Base-by-base conservation (phyloP, 2,329 filamentous ascomycete species). In the Exserohilum turcica region DNA sequence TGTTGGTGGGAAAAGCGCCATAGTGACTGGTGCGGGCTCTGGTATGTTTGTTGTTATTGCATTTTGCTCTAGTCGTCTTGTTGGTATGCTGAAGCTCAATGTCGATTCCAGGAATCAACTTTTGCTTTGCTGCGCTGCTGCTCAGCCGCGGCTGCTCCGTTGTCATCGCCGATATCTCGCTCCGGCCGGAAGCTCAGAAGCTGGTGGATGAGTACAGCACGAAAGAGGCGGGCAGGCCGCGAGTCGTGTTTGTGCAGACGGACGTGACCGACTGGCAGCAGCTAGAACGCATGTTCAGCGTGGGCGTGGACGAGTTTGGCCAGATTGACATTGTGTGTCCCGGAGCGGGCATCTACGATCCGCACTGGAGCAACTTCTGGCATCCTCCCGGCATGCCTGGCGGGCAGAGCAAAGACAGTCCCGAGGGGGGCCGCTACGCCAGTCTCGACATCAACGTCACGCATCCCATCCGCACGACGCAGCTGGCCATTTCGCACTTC, bases 311-410 rank as follows among this genome's bases (percentile, higher is more conserved):
- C 16, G 61, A 67, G 42, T 76, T 77, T 46, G 68, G 68, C 3
- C 65, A 62, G 16, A 62, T 76, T 3, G 79, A 82, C 50, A 76
- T 82, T 37, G 75, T 80, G 12, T 79, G 78, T 46, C 79, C 79
- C 0, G 78, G 79, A 15, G 79, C 79, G 3, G 79, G 79, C 5
- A 68, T 81, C 21, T 81, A 75, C 67, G 79, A 82, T 47, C 78
- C 78, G 0, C 68, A 76, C 47, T 79, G 74, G 65, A 73, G 66
- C 49, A 80, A 79, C 63, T 81, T 80, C 67, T 81, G 78, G 78
- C 71, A 78, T 48, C 78, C 78, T 0, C 79, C 79, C 0, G 78
- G 78, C 10, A 66, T 61, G 0, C 18, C 50, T 8, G 47, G 54
- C 13, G 40, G 59, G 0, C 59, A 59, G 27, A 71, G 71, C 2